phyloP scores from a whole-genome alignment of 148 eudicot genomes.

The Rhododendron williamsianum region DNA sequence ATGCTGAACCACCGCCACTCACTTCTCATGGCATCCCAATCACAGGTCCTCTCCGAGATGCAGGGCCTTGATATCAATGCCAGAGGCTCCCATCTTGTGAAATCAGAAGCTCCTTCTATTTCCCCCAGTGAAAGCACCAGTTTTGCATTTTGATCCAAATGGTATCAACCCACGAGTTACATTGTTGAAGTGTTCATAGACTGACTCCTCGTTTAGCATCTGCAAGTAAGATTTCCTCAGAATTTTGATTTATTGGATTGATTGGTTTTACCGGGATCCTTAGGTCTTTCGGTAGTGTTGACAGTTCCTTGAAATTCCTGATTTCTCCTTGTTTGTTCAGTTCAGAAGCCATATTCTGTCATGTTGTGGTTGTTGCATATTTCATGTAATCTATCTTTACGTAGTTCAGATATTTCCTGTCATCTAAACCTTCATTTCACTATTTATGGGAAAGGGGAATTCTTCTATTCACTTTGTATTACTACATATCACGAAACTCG shows the following conservation, averaged over 20 bases:
- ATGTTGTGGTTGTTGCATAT: background rate
- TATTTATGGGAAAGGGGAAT: background rate
- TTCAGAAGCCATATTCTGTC: background rate
- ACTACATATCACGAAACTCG: background rate
- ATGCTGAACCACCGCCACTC: slow-evolving; percentile 44
- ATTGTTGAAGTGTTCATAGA: slow-evolving; percentile 42
- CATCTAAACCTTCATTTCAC: background rate
- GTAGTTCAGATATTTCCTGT: background rate
- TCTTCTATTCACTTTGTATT: background rate
- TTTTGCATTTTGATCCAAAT: slow-evolving; percentile 30
- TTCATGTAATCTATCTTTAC: background rate
- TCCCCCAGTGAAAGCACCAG: slow-evolving; percentile 54
- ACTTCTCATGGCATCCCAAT: slow-evolving; percentile 15
- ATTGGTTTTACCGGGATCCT: slow-evolving; percentile 13
- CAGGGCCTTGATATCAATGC: slow-evolving; percentile 60
- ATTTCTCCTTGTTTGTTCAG: slow-evolving; percentile 6
- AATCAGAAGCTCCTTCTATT: slow-evolving; percentile 48
- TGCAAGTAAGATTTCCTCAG: slow-evolving; percentile 11
- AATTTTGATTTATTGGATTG: slow-evolving; percentile 8
- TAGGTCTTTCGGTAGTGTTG: background rate
- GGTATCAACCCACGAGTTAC: background rate
- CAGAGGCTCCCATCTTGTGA: slow-evolving; percentile 40
- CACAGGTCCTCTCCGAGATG: slow-evolving; percentile 22
- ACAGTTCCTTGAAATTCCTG: background rate
- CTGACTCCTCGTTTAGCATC: slow-evolving; percentile 31